Conservation (phyloP, 768 basidiomycete genomes). For the Suillus weaverae region DNA sequence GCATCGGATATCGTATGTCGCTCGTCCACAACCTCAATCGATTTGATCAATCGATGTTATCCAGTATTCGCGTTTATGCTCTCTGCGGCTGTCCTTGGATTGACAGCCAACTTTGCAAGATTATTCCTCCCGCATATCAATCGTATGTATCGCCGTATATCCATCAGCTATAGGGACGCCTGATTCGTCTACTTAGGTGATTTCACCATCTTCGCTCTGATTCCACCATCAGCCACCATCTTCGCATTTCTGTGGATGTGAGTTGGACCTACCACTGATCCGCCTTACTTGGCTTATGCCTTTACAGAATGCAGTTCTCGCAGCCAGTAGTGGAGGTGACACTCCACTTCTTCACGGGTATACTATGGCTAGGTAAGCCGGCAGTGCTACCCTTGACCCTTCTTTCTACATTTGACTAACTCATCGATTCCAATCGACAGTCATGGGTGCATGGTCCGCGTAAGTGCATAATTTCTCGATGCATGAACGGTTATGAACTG, state of each 20-base stretch:
- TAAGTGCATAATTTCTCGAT: constrained; percentile 34
- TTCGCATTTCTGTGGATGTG: constrained; percentile 61
- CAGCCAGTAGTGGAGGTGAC: constrained; percentile 64
- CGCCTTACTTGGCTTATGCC: constrained; percentile 2
- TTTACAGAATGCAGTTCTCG: constrained; percentile 63
- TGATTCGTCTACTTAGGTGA: constrained; percentile 44
- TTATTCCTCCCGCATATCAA: constrained; percentile 66
- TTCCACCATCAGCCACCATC: constrained; percentile 67
- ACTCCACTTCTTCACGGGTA: constrained; percentile 51
- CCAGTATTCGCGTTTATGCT: constrained; percentile 40
- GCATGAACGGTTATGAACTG: constrained; percentile 9
- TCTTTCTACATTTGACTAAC: neutral
- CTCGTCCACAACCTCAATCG: neutral
- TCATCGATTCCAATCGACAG: constrained; percentile 36
- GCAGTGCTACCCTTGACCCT: constrained; percentile 1
- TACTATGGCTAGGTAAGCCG: constrained; percentile 69
- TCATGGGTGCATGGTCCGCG: constrained; percentile 76
- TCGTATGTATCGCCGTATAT: constrained; percentile 41
- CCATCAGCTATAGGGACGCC: neutral
- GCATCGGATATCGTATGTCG: constrained; percentile 50
- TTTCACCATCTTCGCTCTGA: constrained; percentile 67
- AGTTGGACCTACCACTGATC: constrained; percentile 20
- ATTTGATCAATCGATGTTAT: constrained; percentile 10
- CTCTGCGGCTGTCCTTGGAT: constrained; percentile 58
- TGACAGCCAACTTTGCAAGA: constrained; percentile 65